Base-by-base conservation (phyloP, 2,329 filamentous ascomycete genomes). In the Colletotrichum simmondsii region DNA sequence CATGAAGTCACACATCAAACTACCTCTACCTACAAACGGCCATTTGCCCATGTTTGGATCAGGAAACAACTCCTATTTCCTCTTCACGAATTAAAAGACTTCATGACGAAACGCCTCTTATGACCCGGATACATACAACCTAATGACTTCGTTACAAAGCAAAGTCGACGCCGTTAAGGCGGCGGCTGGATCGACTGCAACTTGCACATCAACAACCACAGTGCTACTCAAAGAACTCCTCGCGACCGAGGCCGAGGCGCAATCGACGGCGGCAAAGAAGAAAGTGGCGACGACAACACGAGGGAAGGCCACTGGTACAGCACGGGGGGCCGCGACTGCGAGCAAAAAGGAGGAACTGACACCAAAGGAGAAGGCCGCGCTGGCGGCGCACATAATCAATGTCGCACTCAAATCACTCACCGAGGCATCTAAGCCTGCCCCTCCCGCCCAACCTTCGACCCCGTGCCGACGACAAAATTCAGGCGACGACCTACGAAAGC, bases 371-470 rank as follows among this genome's bases (percentile, higher is more conserved):
- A 90, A 88, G 80, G 91, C 91, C 63, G 85, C 89, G 57, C 83
- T 95, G 46, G 93, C 93, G 14, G 94, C 93, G 0, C 90, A 95
- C 74, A 86, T 94, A 46, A 90, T 95, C 77, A 96, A 95, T 79
- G 85, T 86, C 7, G 87, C 91, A 1, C 85, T 95, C 52, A 95
- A 93, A 77, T 87, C 89, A 11, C 86, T 96, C 4, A 87, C 88
- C n/a, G 91, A 93, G 68, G 91, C 91, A 0, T 86, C 91, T 24
- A 95, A 92, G 79, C 81, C 84, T 2, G 74, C 82, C 4, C 75
- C 81, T 1, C 74, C 77, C 4, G 66, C 80, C 2, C 79, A 81
- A 16, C 78, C 82, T 8, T 76, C 77, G 73, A 72, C 79, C 79
- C 76, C 79, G 80, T 19, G 74, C 81, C 2, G 80, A 82, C 49